Evolutionary conservation across 345 rosid genomes (phyloP), one percentile per base, ranked within the genome.

Genomic region (Salix caprea): DNA sequence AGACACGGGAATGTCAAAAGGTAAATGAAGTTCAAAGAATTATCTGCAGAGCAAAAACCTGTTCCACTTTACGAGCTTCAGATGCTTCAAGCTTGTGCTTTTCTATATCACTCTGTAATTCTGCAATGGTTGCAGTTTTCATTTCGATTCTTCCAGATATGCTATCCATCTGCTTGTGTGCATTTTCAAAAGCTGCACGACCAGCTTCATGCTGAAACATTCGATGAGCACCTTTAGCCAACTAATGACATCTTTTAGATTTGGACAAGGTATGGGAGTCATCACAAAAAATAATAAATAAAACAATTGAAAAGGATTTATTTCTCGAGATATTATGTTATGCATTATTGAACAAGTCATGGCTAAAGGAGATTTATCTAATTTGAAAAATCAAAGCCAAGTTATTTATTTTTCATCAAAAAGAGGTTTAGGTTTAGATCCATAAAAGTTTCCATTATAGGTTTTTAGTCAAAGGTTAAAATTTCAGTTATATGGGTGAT

Each of bases 121-220:
- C 87, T 56, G 79, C 83, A 73, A 84, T 76, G 76, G 62, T 78
- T 42, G 85, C 87, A 52, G 84, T 68, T 83, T 83, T 90, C 70
- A 73, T 84, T 73, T 90, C 85, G 56, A 84, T 86, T 83, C 80
- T 93, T 64, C 77, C 80, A 71, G 82, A 74, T 76, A 91, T 86
- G 76, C 73, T 85, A 74, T 81, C 91, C 86, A 95, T 90, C 83
- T 95, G 91, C 80, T 91, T 90, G 73, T 73, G 83, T 73, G 99
- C 97, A 86, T 88, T 90, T 83, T 86, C 88, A 80, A 91, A 91
- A 82, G 98, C 94, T 67, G 82, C 82, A 77, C 39, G 85, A 69
- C 88, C 87, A 85, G 97, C 96, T 80, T 90, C 92, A 80, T 96
- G 99, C 99, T 93, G 88, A 70, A 84, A 87, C 23, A 82, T 21